These are phyloP conservation scores for Monilinia fructicola DNA, from an alignment of 2,329 filamentous ascomycete species.

Conservation along the genomic window DNA sequence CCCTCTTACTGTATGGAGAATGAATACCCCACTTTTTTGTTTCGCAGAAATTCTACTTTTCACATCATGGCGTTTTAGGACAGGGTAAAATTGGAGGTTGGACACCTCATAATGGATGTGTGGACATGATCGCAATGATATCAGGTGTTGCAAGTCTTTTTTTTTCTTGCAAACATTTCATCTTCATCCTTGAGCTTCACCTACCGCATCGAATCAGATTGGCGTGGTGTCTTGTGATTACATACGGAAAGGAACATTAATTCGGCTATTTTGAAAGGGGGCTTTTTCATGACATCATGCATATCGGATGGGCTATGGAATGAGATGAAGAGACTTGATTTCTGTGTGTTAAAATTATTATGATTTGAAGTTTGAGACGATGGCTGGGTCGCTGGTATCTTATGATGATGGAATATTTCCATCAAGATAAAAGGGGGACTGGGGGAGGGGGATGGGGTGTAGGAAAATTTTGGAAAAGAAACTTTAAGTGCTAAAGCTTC, in stretches of 20 bases:
- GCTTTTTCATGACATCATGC: background rate
- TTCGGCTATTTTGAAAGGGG: too few relatives aligned
- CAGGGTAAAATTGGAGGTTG: background rate
- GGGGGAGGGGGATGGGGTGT: background rate
- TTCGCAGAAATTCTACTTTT: background rate
- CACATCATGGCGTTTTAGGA: conserved; percentile 1
- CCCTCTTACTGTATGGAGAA: background rate
- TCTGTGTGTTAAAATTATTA: background rate
- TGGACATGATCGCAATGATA: background rate
- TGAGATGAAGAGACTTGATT: background rate
- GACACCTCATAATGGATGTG: background rate
- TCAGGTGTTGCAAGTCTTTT: too few relatives aligned
- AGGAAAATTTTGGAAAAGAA: too few relatives aligned
- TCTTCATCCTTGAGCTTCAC: background rate
- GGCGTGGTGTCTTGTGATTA: background rate
- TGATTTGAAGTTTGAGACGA: background rate
- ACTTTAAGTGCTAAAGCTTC: background rate
- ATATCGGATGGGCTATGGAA: background rate
- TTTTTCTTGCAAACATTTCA: conserved; percentile 1
- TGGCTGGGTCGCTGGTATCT: background rate
- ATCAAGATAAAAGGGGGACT: background rate
- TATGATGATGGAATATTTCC: background rate
- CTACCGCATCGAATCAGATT: background rate
- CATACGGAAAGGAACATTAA: too few relatives aligned
- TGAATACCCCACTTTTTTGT: background rate